Conservation (phyloP, 805 yeast species). For the Wickerhamomyces xylosicus region DNA sequence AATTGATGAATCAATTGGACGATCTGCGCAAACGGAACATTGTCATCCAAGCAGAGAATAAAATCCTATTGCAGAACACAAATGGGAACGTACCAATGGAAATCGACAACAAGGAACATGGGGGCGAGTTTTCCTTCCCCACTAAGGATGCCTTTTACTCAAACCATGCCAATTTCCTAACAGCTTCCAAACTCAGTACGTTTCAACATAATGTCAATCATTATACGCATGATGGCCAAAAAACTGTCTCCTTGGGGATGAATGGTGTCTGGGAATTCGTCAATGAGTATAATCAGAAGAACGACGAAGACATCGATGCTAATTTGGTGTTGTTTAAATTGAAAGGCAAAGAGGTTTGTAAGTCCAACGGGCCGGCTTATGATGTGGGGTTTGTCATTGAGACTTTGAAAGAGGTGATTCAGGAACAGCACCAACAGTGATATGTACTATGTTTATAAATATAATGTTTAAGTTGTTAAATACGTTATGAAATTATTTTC, state of each 20-base stretch:
- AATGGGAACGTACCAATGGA: not conserved
- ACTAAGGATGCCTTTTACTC: constrained; percentile 17
- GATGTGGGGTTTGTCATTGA: constrained; percentile 33
- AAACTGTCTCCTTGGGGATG: constrained; percentile 46
- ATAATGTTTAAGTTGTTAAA: not conserved
- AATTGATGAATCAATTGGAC: constrained; percentile 38
- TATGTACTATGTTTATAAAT: not conserved
- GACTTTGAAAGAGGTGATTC: constrained; percentile 15
- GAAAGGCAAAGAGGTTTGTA: constrained; percentile 65
- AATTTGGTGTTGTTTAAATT: constrained; percentile 46
- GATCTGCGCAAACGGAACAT: constrained; percentile 41
- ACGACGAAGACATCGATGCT: constrained; percentile 39
- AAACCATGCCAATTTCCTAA: constrained; percentile 6
- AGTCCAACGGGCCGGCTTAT: constrained; percentile 71
- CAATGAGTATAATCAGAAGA: constrained; percentile 29
- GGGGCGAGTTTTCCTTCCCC: constrained; percentile 20
- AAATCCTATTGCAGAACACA: constrained; percentile 32
- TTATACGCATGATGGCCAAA: constrained; percentile 15
- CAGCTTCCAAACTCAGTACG: not conserved
- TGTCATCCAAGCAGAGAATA: constrained; percentile 52
- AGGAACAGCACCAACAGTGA: not conserved
- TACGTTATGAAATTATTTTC: not conserved
- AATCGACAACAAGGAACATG: constrained; percentile 1
- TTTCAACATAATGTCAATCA: constrained; percentile 12
- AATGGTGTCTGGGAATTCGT: constrained; percentile 83